Evolutionary conservation across 2,329 filamentous ascomycete species (phyloP), one percentile per base, ranked within the genome.

Genomic region (Didymella pomorum): DNA sequence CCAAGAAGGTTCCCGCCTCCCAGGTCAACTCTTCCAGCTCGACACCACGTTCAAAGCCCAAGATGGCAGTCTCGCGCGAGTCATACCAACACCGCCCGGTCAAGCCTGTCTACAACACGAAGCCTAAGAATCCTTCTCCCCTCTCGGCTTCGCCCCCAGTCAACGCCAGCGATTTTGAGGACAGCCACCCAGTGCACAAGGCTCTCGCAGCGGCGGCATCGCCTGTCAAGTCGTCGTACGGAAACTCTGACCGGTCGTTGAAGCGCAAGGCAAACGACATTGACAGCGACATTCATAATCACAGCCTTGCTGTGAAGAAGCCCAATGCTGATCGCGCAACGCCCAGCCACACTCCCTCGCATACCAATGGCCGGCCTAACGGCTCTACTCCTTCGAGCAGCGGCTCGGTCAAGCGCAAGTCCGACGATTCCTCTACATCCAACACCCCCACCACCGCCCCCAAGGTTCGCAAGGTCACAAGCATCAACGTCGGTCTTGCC

Each of bases 51-150:
- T 64, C 63, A 20, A 76, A 73, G 61, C 66, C 72, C 31, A 74
- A 76, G 60, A 67, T 63, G 62, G 56, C 64, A 41, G 58, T 62
- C 2, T 55, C 64, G 8, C 67, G 70, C 31, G 69, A 74, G 44
- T 44, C 64, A 10, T 70, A 64, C 43, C 64, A 69, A 35, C 65
- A 61, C 52, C 74, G 70, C 46, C 71, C 72, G n/a, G 61, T 68
- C 18, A 69, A 71, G 67, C 67, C 72, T 26, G 57, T 72, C 23
- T 60, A 60, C 28, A 74, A 79, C 76, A 86, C 79, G 59, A 86
- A 84, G 41, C 84, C 86, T 1, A 84, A 82, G 68, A 87, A 87
- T 52, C 85, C 85, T 2, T 88, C 86, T 16, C 86, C 85, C 12
- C 81, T 88, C 11, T 85, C 83, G 10, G 85, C 84, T 7, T 87